Evolutionary conservation across 2,329 filamentous ascomycete genomes (phyloP).

Genomic region (Colletotrichum paranaense): DNA sequence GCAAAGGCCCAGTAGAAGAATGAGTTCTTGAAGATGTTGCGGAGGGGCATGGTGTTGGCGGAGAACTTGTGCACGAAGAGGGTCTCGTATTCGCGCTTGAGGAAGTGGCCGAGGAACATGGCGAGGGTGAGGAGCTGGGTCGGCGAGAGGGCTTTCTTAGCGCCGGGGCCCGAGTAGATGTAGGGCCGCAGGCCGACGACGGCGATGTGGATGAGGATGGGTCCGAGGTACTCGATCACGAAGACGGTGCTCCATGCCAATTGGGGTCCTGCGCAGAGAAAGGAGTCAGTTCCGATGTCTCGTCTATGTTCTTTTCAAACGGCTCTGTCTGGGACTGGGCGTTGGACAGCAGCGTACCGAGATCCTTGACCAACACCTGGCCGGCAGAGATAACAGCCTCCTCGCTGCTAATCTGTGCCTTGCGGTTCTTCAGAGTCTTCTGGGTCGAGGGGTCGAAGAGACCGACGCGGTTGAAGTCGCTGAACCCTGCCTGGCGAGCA

Average conservation of each 20-base stretch:
- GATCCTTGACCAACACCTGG: slow-evolving; percentile 88
- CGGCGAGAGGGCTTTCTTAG: slow-evolving; percentile 65
- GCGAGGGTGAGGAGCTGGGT: slow-evolving; percentile 79
- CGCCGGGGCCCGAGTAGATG: slow-evolving; percentile 55
- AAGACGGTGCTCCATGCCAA: slow-evolving; percentile 95
- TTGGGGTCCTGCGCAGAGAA: slow-evolving; percentile 75
- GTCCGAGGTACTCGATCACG: slow-evolving; percentile 93
- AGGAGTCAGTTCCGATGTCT: slow-evolving; percentile 1
- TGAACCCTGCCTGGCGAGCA: slow-evolving; percentile 61
- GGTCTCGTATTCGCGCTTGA: slow-evolving; percentile 96
- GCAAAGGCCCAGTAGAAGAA: slow-evolving; percentile 92
- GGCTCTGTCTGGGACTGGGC: too few relatives aligned
- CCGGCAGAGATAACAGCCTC: slow-evolving; percentile 58
- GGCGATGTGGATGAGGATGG: slow-evolving; percentile 86
- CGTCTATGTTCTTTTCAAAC: neutral
- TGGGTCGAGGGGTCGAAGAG: slow-evolving; percentile 70
- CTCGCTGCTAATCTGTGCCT: slow-evolving; percentile 62
- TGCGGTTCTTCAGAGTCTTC: slow-evolving; percentile 73
- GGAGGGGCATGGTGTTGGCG: slow-evolving; percentile 89
- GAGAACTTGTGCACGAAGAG: slow-evolving; percentile 96
- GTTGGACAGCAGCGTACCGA: slow-evolving; percentile 69
- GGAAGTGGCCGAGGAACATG: slow-evolving; percentile 84
- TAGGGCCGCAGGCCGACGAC: slow-evolving; percentile 78
- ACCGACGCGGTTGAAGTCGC: slow-evolving; percentile 71
- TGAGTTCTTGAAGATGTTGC: slow-evolving; percentile 95